These are phyloP conservation scores for Sporothrix phasma DNA, from an alignment of 2,329 filamentous ascomycete genomes.

Conservation along the genomic window DNA sequence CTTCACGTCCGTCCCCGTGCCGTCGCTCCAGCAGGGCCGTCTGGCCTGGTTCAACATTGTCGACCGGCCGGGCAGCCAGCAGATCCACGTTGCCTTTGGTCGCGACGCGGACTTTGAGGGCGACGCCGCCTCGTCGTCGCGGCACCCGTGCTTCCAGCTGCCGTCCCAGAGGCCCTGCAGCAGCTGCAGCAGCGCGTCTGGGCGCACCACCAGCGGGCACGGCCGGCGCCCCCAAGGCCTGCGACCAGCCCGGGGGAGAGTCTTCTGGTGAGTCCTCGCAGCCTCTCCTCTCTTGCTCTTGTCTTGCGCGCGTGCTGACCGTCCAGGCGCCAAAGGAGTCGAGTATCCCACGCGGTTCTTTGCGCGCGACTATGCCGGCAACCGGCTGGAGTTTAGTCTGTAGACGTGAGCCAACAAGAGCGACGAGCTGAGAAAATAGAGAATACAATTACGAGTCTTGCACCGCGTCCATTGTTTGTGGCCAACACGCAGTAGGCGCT, in stretches of 20 bases:
- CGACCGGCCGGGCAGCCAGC: slow-evolving; percentile 33
- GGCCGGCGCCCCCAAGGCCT: slow-evolving; percentile 39
- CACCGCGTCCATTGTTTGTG: not conserved
- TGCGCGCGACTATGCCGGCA: slow-evolving; percentile 47
- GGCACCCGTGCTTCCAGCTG: slow-evolving; percentile 51
- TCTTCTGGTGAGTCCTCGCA: slow-evolving; percentile 19
- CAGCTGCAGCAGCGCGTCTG: slow-evolving; percentile 39
- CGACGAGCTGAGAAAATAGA: not conserved
- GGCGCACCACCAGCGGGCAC: slow-evolving; percentile 41
- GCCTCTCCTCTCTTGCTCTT: not conserved
- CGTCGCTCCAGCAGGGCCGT: slow-evolving; percentile 38
- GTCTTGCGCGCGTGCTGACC: slow-evolving; percentile 22
- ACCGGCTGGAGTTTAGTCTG: slow-evolving; percentile 43
- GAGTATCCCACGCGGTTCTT: slow-evolving; percentile 56
- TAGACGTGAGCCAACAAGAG: slow-evolving; percentile 20
- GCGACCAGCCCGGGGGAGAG: slow-evolving; percentile 43
- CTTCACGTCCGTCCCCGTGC: slow-evolving; percentile 42
- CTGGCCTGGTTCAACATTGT: slow-evolving; percentile 54
- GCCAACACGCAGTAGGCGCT: not conserved
- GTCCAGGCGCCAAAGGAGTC: slow-evolving; percentile 36
- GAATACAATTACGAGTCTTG: too few species aligned
- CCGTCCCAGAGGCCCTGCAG: slow-evolving; percentile 37
- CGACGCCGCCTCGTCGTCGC: slow-evolving; percentile 28
- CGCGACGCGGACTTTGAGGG: slow-evolving; percentile 24
- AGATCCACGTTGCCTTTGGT: slow-evolving; percentile 46